A percentile compares a stretch with the other conserved stretches of the same genome.
Evolutionary conservation across 192 early-diverging fungal species (phyloP).

Genomic region (Chytriomyces sp.): DNA sequence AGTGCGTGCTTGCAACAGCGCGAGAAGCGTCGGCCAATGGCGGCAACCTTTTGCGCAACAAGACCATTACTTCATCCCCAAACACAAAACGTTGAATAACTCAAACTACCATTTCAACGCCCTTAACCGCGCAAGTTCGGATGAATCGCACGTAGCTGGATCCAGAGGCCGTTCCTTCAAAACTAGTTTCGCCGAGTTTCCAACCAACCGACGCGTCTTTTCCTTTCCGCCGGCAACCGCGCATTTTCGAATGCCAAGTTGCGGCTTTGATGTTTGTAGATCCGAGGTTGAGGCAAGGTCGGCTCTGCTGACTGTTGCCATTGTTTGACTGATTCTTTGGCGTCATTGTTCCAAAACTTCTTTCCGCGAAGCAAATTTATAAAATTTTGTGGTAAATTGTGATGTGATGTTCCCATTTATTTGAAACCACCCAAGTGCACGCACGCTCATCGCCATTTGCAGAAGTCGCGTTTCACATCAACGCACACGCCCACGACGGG

Average conservation of each 20-base stretch:
- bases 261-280: not conserved
- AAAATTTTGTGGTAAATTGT: too few relatives aligned
- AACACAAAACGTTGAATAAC: not conserved
- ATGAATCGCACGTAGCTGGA: conserved; percentile 14
- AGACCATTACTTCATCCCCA: not conserved
- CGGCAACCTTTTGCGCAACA: too few relatives aligned
- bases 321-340: not conserved
- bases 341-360: not conserved
- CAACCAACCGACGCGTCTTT: not conserved
- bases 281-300: not conserved
- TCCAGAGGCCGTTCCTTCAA: conserved; percentile 10
- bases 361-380: not conserved
- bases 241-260: not conserved
- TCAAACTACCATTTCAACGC: conserved; percentile 21
- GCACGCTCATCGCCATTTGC: too few relatives aligned
- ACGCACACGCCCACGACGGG: too few relatives aligned
- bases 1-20: not conserved
- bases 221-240: not conserved
- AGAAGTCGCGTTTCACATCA: too few relatives aligned
- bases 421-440: too few relatives aligned
- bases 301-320: not conserved
- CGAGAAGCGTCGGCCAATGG: conserved; percentile 25
- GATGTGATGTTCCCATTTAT: too few relatives aligned
- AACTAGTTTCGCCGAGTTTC: conserved; percentile 16
- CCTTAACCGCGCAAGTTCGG: conserved; percentile 26